These are phyloP conservation scores for Apiospora sp. DNA, from an alignment of 2,329 filamentous ascomycete species.

Conservation along the genomic window DNA sequence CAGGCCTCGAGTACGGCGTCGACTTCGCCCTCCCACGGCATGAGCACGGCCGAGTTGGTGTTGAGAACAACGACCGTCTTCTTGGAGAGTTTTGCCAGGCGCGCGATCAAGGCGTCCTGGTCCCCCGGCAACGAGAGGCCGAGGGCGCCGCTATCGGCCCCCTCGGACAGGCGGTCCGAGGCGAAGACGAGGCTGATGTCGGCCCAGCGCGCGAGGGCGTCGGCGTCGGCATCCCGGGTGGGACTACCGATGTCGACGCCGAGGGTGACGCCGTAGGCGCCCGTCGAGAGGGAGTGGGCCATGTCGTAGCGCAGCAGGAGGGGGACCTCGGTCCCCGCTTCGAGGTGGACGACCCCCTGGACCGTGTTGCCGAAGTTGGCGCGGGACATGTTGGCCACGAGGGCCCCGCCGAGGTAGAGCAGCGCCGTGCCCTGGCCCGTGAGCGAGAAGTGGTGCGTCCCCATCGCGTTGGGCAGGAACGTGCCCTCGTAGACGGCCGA, in stretches of 20 bases:
- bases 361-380: conserved; percentile 33
- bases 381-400: conserved; percentile 32
- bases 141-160: conserved; percentile 29
- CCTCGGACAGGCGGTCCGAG: conserved; percentile 29
- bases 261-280: conserved; percentile 29
- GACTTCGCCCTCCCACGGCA: conserved; percentile 42
- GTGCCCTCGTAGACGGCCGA: conserved; percentile 30
- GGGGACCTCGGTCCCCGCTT: conserved; percentile 26
- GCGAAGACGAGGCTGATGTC: conserved; percentile 33
- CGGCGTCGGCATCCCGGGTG: conserved; percentile 16
- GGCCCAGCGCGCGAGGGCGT: conserved; percentile 29
- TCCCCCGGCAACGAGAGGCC: conserved; percentile 28
- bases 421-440: conserved; percentile 31
- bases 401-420: conserved; percentile 28
- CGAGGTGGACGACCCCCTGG: conserved; percentile 29
- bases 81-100: background rate
- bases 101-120: conserved; percentile 25
- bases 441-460: conserved; percentile 31
- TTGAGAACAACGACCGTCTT: conserved; percentile 28
- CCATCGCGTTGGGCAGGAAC: conserved; percentile 31
- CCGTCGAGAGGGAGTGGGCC: conserved; percentile 21
- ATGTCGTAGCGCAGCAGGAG: conserved; percentile 30
- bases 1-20: conserved; percentile 68
- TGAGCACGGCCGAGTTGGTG: conserved; percentile 27
- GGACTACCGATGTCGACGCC: conserved; percentile 18